phyloP scores from a whole-genome alignment of 371 early-diverging fungal genomes.

The Lichtheimia hyalospora region DNA sequence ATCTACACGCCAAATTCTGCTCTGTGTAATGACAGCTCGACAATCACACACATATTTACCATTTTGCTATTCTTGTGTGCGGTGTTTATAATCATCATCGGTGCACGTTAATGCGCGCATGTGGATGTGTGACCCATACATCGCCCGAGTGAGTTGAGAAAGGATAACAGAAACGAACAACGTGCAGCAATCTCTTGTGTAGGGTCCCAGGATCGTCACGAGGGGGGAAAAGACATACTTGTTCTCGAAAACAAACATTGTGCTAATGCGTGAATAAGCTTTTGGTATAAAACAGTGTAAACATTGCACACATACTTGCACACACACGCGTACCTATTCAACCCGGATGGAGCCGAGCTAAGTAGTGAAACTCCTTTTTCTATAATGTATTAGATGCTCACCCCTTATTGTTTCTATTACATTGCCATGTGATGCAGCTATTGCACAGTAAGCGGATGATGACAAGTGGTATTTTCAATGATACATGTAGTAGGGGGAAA shows the following conservation, averaged over 20 bases:
- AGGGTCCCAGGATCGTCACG: constrained; percentile 1
- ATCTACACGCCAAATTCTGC: too few relatives aligned
- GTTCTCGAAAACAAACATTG: constrained; percentile 1
- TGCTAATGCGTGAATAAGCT: too few relatives aligned
- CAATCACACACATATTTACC: too few relatives aligned
- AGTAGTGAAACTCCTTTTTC: neutral
- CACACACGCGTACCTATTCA: too few relatives aligned
- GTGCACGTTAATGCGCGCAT: neutral
- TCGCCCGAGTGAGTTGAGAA: neutral
- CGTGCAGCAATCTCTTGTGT: neutral
- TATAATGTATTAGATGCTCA: neutral
- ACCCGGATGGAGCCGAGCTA: neutral
- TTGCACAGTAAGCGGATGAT: too few relatives aligned
- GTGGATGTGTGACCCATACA: neutral
- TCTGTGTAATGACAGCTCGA: too few relatives aligned
- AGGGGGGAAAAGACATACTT: neutral
- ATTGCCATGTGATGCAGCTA: too few relatives aligned
- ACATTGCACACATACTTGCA: too few relatives aligned
- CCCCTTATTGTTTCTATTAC: neutral
- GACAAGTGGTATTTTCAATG: too few relatives aligned
- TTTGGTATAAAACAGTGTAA: too few relatives aligned
- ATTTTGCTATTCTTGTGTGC: neutral
- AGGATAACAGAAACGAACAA: neutral
- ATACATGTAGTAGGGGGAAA: too few relatives aligned
- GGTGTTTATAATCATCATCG: neutral